These are phyloP conservation scores for Metschnikowia amazonensis DNA, from an alignment of 805 yeast genomes.

Conservation along the genomic window DNA sequence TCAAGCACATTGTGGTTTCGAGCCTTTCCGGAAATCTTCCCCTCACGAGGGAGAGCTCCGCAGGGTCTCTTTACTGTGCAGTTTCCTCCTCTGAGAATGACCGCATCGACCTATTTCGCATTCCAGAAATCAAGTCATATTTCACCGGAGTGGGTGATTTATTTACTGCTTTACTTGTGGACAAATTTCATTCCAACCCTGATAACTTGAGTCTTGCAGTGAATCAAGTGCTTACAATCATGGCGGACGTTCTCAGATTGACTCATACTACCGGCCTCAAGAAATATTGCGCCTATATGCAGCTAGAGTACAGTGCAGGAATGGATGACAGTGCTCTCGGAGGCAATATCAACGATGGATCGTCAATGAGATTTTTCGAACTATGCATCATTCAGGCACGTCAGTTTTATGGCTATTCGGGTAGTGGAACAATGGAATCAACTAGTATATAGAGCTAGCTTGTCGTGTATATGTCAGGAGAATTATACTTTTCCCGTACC, in stretches of 20 bases:
- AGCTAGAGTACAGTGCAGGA: slow-evolving; percentile 10
- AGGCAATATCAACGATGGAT: slow-evolving; percentile 54
- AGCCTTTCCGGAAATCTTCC: slow-evolving; percentile 15
- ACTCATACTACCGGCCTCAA: slow-evolving; percentile 42
- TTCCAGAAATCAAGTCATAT: slow-evolving; percentile 68
- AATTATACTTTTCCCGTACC: too few relatives aligned
- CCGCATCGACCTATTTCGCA: slow-evolving; percentile 33
- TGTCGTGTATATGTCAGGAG: too few relatives aligned
- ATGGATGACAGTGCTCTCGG: slow-evolving; percentile 2
- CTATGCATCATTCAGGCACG: slow-evolving; percentile 62
- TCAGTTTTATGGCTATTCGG: slow-evolving; percentile 31
- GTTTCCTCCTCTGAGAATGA: slow-evolving; percentile 14
- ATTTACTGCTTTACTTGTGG: slow-evolving; percentile 75
- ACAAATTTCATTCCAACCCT: slow-evolving; percentile 43
- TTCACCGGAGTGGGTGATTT: slow-evolving; percentile 96
- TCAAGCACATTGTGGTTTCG: slow-evolving; percentile 17
- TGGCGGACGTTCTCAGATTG: slow-evolving; percentile 47
- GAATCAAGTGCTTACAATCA: slow-evolving; percentile 53
- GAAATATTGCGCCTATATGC: slow-evolving; percentile 26
- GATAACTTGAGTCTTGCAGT: slow-evolving; percentile 34
- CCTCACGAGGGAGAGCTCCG: slow-evolving; percentile 5
- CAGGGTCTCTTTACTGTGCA: slow-evolving; percentile 27
- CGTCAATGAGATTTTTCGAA: slow-evolving; percentile 69
- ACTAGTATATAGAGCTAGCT: neutral
- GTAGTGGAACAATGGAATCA: slow-evolving; percentile 17